A percentile compares a stretch with the other conserved stretches of the same genome.
phyloP scores from a whole-genome alignment of 2,329 filamentous ascomycete species.

The Epichloe hybrida region DNA sequence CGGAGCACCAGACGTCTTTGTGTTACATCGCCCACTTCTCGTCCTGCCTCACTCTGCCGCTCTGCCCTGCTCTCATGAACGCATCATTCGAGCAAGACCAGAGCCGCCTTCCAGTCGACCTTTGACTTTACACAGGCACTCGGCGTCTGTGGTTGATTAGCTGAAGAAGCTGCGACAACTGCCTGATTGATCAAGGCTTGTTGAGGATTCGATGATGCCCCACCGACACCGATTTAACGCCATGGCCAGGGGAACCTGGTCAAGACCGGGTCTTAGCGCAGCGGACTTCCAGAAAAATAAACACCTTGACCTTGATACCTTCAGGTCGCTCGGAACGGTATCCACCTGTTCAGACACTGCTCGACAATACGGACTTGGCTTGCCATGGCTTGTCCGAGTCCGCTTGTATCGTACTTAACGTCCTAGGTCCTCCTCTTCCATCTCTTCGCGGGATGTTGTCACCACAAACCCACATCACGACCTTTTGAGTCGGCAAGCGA shows the following conservation, averaged over 20 bases:
- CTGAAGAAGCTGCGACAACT: no score
- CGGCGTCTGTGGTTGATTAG: no score
- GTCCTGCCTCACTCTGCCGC: no score
- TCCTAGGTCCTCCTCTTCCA: neutral
- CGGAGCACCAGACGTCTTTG: no score
- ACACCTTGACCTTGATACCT: neutral
- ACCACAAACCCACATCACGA: neutral
- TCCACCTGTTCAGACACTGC: neutral
- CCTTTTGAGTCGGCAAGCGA: neutral
- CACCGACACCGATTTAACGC: neutral
- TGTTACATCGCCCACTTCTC: no score
- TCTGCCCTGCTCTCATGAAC: no score
- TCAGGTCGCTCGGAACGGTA: neutral
- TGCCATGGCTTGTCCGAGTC: neutral
- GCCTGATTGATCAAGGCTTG: no score
- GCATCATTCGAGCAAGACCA: no score
- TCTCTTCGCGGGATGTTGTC: neutral
- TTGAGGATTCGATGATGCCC: no score
- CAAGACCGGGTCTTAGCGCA: neutral
- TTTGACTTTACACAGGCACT: no score
- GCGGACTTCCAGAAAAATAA: conserved; percentile 1
- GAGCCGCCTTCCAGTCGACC: no score
- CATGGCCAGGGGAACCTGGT: neutral
- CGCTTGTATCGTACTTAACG: neutral
- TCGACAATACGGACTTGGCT: neutral